phyloP scores from a whole-genome alignment of 2,329 filamentous ascomycete species.

The Paracoccidioides lutzii region DNA sequence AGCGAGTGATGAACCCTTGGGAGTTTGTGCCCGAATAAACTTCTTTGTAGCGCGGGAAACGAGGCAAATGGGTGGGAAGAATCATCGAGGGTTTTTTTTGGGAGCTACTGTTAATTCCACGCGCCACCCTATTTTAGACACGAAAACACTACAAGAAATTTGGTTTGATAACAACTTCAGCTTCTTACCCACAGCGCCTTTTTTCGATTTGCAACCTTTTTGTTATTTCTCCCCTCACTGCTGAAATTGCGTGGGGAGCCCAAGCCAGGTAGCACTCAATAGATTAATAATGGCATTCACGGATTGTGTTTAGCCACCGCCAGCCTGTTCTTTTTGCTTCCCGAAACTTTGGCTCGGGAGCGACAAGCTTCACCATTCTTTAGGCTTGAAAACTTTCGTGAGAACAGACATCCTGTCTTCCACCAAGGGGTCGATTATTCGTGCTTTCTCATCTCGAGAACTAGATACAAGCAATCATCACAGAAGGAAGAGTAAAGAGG shows the following conservation, averaged over 20 bases:
- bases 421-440: background rate
- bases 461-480: background rate
- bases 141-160: background rate
- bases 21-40: background rate
- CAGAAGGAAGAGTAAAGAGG: background rate
- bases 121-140: background rate
- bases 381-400: background rate
- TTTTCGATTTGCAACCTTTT: background rate
- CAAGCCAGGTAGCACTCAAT: conserved; percentile 1
- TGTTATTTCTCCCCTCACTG: background rate
- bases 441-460: background rate
- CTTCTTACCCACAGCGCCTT: background rate
- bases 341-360: background rate
- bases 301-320: background rate
- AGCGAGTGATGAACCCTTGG: background rate
- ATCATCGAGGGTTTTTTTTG: background rate
- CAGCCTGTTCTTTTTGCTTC: background rate
- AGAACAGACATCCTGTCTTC: background rate
- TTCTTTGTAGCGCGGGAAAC: conserved; percentile 1
- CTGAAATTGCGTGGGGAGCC: background rate
- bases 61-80: conserved; percentile 1
- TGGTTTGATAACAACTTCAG: background rate
- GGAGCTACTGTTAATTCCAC: background rate
- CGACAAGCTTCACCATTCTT: background rate
- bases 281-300: conserved; percentile 2